A percentile compares a stretch with the other conserved stretches of the same genome.
These are phyloP conservation scores for Arabidopsis arenosa DNA, from an alignment of 345 rosid genomes.

Conservation along the genomic window DNA sequence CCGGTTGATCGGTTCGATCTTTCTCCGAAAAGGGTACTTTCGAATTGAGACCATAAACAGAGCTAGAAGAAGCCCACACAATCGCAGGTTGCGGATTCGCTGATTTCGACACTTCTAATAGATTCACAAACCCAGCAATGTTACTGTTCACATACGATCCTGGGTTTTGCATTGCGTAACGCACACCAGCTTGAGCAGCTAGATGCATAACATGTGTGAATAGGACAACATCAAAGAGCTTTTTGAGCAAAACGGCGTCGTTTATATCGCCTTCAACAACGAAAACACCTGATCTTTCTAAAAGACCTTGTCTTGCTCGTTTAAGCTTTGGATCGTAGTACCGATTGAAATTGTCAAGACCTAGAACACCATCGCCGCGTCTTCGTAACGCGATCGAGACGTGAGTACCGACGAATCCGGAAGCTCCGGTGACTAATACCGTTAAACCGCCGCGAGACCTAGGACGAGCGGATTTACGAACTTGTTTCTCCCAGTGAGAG, in stretches of 20 bases:
- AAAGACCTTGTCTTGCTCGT: constrained; percentile 57
- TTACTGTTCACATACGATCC: constrained; percentile 68
- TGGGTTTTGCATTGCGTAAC: constrained; percentile 73
- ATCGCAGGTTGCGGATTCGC: constrained; percentile 68
- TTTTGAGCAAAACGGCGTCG: constrained; percentile 52
- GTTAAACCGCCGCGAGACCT: constrained; percentile 49
- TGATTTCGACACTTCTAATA: constrained; percentile 60
- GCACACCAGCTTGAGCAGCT: constrained; percentile 73
- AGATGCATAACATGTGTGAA: constrained; percentile 73
- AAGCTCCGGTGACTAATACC: constrained; percentile 79
- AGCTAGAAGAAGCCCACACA: constrained; percentile 80
- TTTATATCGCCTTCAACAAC: constrained; percentile 68
- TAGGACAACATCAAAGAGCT: constrained; percentile 59
- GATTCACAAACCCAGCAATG: constrained; percentile 67
- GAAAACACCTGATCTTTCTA: constrained; percentile 60
- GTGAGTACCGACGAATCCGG: constrained; percentile 81
- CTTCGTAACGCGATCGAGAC: constrained; percentile 59
- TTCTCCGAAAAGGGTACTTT: constrained; percentile 74
- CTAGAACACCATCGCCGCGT: constrained; percentile 81
- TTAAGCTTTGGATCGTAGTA: constrained; percentile 68
- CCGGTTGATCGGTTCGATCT: constrained; percentile 67
- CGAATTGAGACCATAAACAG: constrained; percentile 66
- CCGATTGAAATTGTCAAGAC: constrained; percentile 73
- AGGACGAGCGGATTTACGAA: constrained; percentile 58
- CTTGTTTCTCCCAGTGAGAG: constrained; percentile 56